Evolutionary conservation across 2,329 filamentous ascomycete genomes (phyloP), one percentile per base, ranked within the genome.

Genomic region (Epichloe festucae): DNA sequence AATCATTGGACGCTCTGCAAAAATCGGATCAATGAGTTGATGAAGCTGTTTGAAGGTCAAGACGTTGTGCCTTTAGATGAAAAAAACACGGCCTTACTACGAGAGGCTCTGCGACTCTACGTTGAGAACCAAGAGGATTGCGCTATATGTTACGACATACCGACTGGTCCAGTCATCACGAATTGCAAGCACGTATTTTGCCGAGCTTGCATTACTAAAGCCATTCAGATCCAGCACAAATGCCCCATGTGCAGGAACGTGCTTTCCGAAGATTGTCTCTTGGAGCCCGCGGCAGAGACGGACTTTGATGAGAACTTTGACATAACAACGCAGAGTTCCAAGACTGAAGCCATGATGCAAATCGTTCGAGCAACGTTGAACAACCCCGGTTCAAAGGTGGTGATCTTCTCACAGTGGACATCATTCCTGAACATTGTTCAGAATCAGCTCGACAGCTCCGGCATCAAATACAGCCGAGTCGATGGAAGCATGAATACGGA

Each of bases 1-100:
- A 89, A 91, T 57, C 89, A 95, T 64, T 94, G 88, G 87, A 83
- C 84, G 8, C 76, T 96, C 11, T 88, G 87, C 61, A 84, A 82
- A 48, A 75, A 85, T 35, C 82, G 87, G 12, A 75, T 94, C n/a
- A 76, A 78, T 10, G 79, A 82, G n/a, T 74, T 95, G 21, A 73
- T 91, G 62, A 72, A 77, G 19, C 71, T 87, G 2, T 73, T 94
- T 2, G 84, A 87, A 43, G 75, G 78, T 15, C 73, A 85, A 57
- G 78, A 81, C 46, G 73, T 84, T 1, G 82, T 94, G 0, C 74
- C 77, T 0, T 73, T 94, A 23, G 91, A 80, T 2, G 75, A 79
- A 0, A 83, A 27, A 64, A 94, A 91, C 60, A 71, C 78, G 21
- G 75, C 75, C 19, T 79, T 87, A 11, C 71, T 95, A 15, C 87